Conservation (phyloP, 345 rosid genomes). For the Mangifera indica region DNA sequence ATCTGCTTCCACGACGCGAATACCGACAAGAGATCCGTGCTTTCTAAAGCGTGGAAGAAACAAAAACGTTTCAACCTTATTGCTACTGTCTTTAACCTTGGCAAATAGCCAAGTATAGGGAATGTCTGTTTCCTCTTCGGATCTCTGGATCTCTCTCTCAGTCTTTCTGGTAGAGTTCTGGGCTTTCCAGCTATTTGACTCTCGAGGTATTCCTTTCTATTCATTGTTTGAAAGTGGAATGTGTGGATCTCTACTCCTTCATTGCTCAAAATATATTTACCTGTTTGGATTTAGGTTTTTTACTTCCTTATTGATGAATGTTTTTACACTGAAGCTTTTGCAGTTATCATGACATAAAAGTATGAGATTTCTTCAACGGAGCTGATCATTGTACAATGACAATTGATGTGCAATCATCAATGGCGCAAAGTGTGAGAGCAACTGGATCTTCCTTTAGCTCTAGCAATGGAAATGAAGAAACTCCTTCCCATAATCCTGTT, state of each 20-base stretch:
- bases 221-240: not conserved
- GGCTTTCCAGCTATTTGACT: not conserved
- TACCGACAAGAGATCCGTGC: not conserved
- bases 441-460: constrained; percentile 55
- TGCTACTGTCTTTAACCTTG: constrained; percentile 11
- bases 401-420: constrained; percentile 31
- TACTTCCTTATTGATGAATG: no score
- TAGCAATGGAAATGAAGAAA: constrained; percentile 41
- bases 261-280: not conserved
- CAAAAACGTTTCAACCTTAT: not conserved
- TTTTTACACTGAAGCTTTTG: not conserved
- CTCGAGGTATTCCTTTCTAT: not conserved
- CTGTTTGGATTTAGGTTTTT: not conserved
- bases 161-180: not conserved
- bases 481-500: constrained; percentile 38
- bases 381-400: constrained; percentile 28
- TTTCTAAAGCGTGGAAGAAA: not conserved
- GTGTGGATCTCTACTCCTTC: constrained; percentile 4
- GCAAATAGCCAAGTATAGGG: not conserved
- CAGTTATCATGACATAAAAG: constrained; percentile 20
- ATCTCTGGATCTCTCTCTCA: constrained; percentile 20
- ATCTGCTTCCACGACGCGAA: not conserved
- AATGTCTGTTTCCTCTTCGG: constrained; percentile 6
- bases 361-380: not conserved
- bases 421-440: constrained; percentile 55